Percentiles rank a stretch among this genome's conserved stretches.
Evolutionary conservation across 2,329 filamentous ascomycete species (phyloP).

Genomic region (Trichoderma atroviride): DNA sequence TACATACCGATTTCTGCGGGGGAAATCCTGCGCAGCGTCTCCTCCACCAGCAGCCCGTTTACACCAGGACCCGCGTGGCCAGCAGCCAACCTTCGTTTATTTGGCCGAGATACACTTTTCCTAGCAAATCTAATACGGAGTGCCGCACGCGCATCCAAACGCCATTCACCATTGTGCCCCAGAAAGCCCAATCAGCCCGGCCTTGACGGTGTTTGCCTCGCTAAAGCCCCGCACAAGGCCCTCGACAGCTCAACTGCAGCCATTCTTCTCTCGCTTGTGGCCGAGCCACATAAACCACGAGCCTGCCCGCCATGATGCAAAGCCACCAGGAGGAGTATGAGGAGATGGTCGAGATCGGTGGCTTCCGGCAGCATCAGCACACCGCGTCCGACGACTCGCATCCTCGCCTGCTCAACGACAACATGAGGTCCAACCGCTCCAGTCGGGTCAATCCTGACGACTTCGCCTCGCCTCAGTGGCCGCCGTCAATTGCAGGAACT

Average conservation of each 20-base stretch:
- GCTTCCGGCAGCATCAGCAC: slow-evolving; percentile 27
- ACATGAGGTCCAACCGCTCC: slow-evolving; percentile 26
- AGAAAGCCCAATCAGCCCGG: not conserved
- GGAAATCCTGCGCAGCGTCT: not conserved
- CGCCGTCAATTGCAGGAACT: slow-evolving; percentile 33
- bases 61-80: slow-evolving; percentile 9
- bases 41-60: slow-evolving; percentile 1
- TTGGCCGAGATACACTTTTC: slow-evolving; percentile 10
- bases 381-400: slow-evolving; percentile 26
- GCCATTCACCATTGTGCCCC: slow-evolving; percentile 10
- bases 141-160: not conserved
- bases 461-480: slow-evolving; percentile 34
- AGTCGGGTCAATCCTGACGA: slow-evolving; percentile 25
- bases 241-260: not conserved
- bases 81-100: slow-evolving; percentile 21
- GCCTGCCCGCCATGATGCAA: slow-evolving; percentile 29
- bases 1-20: not conserved
- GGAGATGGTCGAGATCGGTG: slow-evolving; percentile 30
- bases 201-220: slow-evolving; percentile 10
- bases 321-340: slow-evolving; percentile 31
- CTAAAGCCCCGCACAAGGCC: not conserved
- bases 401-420: slow-evolving; percentile 17
- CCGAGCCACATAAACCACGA: slow-evolving; percentile 9
- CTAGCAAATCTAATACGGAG: slow-evolving; percentile 5
- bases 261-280: slow-evolving; percentile 22